phyloP scores from a whole-genome alignment of 176 grass and related monocot species.

The Paspalum vaginatum region DNA sequence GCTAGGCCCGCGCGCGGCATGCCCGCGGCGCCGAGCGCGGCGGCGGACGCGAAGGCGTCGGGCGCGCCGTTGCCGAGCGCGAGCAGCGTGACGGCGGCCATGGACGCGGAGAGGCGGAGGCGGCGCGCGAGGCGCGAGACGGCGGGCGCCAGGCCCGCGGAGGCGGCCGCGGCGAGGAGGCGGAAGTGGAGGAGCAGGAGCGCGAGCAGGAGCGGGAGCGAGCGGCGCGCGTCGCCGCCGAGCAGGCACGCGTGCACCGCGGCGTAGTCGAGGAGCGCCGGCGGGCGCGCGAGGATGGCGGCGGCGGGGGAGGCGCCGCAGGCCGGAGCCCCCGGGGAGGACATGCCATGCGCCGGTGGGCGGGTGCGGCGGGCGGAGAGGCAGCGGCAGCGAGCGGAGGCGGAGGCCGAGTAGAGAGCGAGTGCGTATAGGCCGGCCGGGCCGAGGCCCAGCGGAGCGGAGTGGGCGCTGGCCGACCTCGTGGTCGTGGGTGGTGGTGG shows the following conservation, averaged over 20 bases:
- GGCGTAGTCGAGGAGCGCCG: slow-evolving; percentile 67
- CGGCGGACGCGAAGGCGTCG: slow-evolving; percentile 77
- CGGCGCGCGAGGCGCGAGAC: slow-evolving; percentile 61
- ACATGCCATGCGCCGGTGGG: slow-evolving; percentile 33
- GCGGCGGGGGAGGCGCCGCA: not conserved
- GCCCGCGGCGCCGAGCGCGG: slow-evolving; percentile 54
- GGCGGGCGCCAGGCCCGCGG: slow-evolving; percentile 63
- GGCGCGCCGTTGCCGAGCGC: slow-evolving; percentile 90
- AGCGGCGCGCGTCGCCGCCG: slow-evolving; percentile 35
- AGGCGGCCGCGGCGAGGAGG: slow-evolving; percentile 63
- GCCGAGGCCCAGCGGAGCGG: slow-evolving; percentile 4
- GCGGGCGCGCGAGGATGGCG: slow-evolving; percentile 36
- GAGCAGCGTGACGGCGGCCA: slow-evolving; percentile 94
- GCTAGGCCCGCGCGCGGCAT: slow-evolving; percentile 65
- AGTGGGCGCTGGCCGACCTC: slow-evolving; percentile 29
- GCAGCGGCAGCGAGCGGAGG: not conserved
- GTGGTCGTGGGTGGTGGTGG: not conserved
- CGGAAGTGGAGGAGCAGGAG: slow-evolving; percentile 74
- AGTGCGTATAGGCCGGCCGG: not conserved
- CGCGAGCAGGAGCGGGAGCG: slow-evolving; percentile 55
- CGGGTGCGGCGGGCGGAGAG: not conserved
- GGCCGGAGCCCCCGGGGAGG: not conserved
- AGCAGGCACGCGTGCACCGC: slow-evolving; percentile 72
- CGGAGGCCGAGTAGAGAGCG: not conserved
- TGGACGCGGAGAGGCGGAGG: slow-evolving; percentile 77